These are phyloP conservation scores for Ophiobolus disseminans DNA, from an alignment of 2,329 filamentous ascomycete genomes.

Conservation along the genomic window DNA sequence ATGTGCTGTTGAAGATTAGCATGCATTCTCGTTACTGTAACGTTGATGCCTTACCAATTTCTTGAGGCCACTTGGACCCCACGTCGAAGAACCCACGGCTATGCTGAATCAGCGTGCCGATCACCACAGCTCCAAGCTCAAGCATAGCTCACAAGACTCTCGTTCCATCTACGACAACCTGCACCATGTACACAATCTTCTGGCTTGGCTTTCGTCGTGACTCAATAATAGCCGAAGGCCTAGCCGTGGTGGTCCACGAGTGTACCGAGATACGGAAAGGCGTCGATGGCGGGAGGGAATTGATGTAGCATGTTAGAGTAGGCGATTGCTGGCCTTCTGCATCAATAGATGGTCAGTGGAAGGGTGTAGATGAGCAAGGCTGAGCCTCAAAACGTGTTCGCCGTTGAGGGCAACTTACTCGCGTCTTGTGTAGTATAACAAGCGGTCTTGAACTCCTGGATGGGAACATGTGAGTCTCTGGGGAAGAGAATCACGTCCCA, in stretches of 20 bases:
- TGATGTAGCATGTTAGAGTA: constrained; percentile 41
- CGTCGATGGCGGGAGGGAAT: constrained; percentile 29
- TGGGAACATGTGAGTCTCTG: constrained; percentile 67
- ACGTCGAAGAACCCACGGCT: constrained; percentile 40
- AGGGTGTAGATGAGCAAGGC: neutral
- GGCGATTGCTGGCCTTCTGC: constrained; percentile 39
- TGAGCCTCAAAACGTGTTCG: too few relatives aligned
- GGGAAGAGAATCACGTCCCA: constrained; percentile 89
- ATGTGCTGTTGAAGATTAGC: constrained; percentile 22
- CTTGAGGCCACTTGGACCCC: constrained; percentile 38
- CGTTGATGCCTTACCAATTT: constrained; percentile 30
- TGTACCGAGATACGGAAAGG: constrained; percentile 47
- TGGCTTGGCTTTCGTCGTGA: constrained; percentile 29
- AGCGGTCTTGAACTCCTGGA: constrained; percentile 82
- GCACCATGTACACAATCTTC: constrained; percentile 36
- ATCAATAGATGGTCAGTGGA: constrained; percentile 5
- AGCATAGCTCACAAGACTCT: constrained; percentile 36
- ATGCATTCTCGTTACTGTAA: too few relatives aligned
- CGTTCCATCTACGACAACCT: constrained; percentile 39
- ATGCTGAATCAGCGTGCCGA: constrained; percentile 21
- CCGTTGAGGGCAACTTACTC: constrained; percentile 32
- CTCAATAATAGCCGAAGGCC: constrained; percentile 37
- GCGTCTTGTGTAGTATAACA: constrained; percentile 70
- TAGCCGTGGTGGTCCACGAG: constrained; percentile 38
- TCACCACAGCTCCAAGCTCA: neutral